A percentile compares a stretch with the other conserved stretches of the same genome.
These are phyloP conservation scores for Omphalotus olearius DNA, from an alignment of 1,284 basidiomycete genomes.

Conservation along the genomic window DNA sequence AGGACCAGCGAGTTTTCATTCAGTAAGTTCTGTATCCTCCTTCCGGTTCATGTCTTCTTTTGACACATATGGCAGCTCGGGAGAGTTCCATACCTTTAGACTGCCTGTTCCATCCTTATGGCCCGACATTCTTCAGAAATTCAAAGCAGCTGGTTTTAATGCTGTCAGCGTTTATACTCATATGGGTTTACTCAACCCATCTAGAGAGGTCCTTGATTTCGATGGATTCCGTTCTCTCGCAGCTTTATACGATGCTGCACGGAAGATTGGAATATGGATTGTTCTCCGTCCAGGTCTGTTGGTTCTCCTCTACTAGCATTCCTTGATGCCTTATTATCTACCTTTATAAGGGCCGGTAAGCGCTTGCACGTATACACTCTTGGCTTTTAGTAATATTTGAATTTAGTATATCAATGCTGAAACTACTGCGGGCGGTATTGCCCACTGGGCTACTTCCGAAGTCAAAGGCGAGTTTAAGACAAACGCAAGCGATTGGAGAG, in stretches of 20 bases:
- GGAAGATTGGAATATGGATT: slow-evolving; percentile 58
- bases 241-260: slow-evolving; percentile 60
- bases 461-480: slow-evolving; percentile 65
- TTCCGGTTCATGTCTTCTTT: not conserved
- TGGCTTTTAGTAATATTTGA: not conserved
- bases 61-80: slow-evolving; percentile 32
- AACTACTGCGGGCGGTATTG: slow-evolving; percentile 75
- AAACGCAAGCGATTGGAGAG: slow-evolving; percentile 62
- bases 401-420: slow-evolving; percentile 75
- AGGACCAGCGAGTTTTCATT: slow-evolving; percentile 49
- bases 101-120: slow-evolving; percentile 77
- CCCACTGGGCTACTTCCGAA: slow-evolving; percentile 73
- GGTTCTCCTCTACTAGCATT: slow-evolving; percentile 14
- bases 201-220: slow-evolving; percentile 72
- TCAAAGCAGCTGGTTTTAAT: slow-evolving; percentile 80
- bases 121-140: slow-evolving; percentile 79
- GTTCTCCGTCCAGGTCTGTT: slow-evolving; percentile 57
- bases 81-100: slow-evolving; percentile 83
- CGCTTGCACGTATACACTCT: not conserved
- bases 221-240: slow-evolving; percentile 62
- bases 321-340: not conserved
- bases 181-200: slow-evolving; percentile 74
- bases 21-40: slow-evolving; percentile 29
- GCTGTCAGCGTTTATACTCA: slow-evolving; percentile 70
- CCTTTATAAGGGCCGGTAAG: slow-evolving; percentile 28